Percentiles rank a stretch among this genome's conserved stretches.
Evolutionary conservation across 805 yeast genomes (phyloP).

Genomic region (Jamesozyma gamospora): DNA sequence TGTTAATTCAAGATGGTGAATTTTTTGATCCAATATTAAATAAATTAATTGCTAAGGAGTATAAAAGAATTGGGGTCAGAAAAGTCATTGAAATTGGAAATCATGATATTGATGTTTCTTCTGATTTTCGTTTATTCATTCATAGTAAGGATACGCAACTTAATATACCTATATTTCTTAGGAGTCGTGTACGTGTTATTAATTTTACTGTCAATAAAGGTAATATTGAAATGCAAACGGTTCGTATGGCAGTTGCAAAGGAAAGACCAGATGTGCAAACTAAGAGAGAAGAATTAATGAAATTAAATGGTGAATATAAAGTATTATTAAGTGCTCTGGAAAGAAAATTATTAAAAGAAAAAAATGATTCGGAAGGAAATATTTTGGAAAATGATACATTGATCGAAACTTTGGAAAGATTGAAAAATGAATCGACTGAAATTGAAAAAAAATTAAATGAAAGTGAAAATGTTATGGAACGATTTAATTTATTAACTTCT

Average conservation of each 20-base stretch:
- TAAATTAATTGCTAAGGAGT: constrained; percentile 52
- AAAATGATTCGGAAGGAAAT: constrained; percentile 49
- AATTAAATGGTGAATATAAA: constrained; percentile 50
- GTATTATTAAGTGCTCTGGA: constrained; percentile 48
- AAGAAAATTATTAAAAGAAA: constrained; percentile 42
- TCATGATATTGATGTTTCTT: constrained; percentile 55
- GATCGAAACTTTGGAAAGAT: constrained; percentile 46
- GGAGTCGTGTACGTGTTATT: constrained; percentile 50
- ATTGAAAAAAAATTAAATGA: constrained; percentile 46
- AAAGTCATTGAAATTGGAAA: constrained; percentile 49
- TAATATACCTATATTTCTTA: constrained; percentile 42
- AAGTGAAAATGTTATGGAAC: constrained; percentile 43
- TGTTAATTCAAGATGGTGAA: constrained; percentile 74
- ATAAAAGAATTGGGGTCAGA: constrained; percentile 59
- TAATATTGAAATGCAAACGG: constrained; percentile 52
- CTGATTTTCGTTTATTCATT: constrained; percentile 50
- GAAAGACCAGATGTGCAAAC: constrained; percentile 59
- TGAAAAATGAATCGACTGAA: constrained; percentile 53
- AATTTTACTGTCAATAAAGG: constrained; percentile 68
- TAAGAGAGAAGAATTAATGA: constrained; percentile 43
- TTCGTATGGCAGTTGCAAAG: constrained; percentile 44
- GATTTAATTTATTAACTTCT: constrained; percentile 40
- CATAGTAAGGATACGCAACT: constrained; percentile 50
- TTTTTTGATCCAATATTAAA: constrained; percentile 64
- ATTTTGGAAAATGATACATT: constrained; percentile 60